Percentiles rank a stretch among this genome's conserved stretches.
phyloP scores from a whole-genome alignment of 306 rosid genomes.

The Rosa chinensis region DNA sequence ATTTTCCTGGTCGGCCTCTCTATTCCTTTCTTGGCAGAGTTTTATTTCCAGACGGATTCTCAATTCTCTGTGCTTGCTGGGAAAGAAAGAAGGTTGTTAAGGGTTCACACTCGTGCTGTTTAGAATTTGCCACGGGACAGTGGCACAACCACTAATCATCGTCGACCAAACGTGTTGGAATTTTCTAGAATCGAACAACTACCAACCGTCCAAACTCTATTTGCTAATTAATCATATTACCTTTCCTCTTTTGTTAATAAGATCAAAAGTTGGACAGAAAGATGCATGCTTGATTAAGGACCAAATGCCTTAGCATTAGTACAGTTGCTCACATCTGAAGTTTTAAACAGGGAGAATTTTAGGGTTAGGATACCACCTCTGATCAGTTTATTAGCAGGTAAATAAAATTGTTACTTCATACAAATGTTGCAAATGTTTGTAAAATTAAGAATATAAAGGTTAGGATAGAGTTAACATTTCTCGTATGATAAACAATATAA shows the following conservation, averaged over 20 bases:
- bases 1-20: background rate
- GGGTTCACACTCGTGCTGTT: background rate
- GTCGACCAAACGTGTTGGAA: background rate
- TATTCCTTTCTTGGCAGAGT: background rate
- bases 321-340: background rate
- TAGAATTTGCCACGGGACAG: background rate
- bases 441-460: too few relatives aligned
- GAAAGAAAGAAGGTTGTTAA: background rate
- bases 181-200: background rate
- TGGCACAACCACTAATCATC: background rate
- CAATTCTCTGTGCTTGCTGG: background rate
- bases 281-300: too few relatives aligned
- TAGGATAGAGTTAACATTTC: too few relatives aligned
- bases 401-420: too few relatives aligned
- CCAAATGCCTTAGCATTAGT: background rate
- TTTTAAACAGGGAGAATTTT: too few relatives aligned
- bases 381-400: too few relatives aligned
- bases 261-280: background rate
- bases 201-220: background rate
- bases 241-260: background rate
- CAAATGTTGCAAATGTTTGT: too few relatives aligned
- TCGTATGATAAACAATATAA: too few relatives aligned
- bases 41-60: conserved; percentile 7
- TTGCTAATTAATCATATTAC: background rate
- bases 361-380: too few relatives aligned